Base-by-base conservation (phyloP, 768 basidiomycete species). In the Trametes punicea region DNA sequence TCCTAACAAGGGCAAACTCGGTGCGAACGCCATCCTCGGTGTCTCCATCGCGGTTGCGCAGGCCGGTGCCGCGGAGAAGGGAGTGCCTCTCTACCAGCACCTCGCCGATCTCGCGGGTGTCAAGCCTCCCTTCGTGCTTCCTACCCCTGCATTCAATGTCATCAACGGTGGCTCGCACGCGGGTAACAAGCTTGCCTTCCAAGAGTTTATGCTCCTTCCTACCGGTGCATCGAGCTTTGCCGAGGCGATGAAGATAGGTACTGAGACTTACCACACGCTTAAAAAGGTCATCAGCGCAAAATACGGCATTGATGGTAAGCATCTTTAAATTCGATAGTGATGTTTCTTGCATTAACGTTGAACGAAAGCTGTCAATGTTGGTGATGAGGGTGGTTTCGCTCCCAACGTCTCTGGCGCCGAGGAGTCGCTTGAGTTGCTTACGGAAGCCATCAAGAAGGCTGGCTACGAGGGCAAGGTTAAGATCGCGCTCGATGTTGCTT, bases 111-210 rank as follows among this genome's bases (percentile, higher is more conserved):
- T 99, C 64, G 92, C 97, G 56, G 96, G 96, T 64, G 83, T 96
- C 74, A 93, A 95, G 75, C 79, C 92, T 50, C 96, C 97, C 41
- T 98, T 87, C 74, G 81, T 93, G 58, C 87, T 98, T 67, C 97
- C 97, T 59, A 77, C 75, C 70, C 97, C 97, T 45, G 85, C 91
- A 56, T 94, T 99, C 84, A 99, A 99, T 73, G 97, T 99, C 67
- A 99, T 99, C 81, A 99, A 99, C 76, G 97, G 97, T 73, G 97
- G 97, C 62, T 98, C 96, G 61, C 97, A 99, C 72, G 97, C 97
- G 56, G 97, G 97, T 47, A 99, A 99, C 83, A 95, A 96, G 76
- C 90, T 99, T 61, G 97, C 97, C 34, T 99, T 98, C 91, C 97
- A 99, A 76, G 97, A 99, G 76, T 99, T 99, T 81, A 98, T 99